A percentile compares a stretch with the other conserved stretches of the same genome.
Conservation (phyloP, 805 yeast genomes). For the Cyberlindnera misumaiensis region DNA sequence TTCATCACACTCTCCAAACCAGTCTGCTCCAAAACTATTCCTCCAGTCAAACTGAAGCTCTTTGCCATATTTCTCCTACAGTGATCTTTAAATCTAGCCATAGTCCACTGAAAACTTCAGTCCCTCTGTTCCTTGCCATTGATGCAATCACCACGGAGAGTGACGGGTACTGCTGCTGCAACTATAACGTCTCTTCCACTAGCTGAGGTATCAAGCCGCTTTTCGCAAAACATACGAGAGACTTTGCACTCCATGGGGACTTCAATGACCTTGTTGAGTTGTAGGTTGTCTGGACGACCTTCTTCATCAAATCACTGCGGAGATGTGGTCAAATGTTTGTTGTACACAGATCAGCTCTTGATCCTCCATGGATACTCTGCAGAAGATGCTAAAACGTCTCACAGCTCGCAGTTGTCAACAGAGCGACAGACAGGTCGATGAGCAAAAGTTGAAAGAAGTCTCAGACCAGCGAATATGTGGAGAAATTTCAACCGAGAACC, state of each 20-base stretch:
- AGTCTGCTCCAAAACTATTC: neutral
- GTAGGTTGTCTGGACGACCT: neutral
- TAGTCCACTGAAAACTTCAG: constrained; percentile 1
- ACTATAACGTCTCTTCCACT: constrained; percentile 1
- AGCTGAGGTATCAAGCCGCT: neutral
- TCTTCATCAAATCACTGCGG: neutral
- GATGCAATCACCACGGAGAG: constrained; percentile 3
- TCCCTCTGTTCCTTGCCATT: neutral
- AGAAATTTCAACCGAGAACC: no score
- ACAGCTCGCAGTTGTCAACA: no score
- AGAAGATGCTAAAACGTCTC: no score
- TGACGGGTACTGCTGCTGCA: neutral
- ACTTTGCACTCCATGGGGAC: neutral
- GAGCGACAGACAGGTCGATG: no score
- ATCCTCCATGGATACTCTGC: no score
- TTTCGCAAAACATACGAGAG: constrained; percentile 1
- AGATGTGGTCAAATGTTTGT: no score
- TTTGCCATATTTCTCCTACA: neutral
- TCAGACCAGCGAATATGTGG: no score
- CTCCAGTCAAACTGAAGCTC: neutral
- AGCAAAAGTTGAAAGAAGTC: no score
- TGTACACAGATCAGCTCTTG: no score
- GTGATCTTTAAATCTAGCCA: neutral
- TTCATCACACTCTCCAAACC: neutral
- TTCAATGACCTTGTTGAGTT: neutral